These are phyloP conservation scores for Phaeophleospora eucalypticola DNA, from an alignment of 2,329 filamentous ascomycete species.

Conservation along the genomic window DNA sequence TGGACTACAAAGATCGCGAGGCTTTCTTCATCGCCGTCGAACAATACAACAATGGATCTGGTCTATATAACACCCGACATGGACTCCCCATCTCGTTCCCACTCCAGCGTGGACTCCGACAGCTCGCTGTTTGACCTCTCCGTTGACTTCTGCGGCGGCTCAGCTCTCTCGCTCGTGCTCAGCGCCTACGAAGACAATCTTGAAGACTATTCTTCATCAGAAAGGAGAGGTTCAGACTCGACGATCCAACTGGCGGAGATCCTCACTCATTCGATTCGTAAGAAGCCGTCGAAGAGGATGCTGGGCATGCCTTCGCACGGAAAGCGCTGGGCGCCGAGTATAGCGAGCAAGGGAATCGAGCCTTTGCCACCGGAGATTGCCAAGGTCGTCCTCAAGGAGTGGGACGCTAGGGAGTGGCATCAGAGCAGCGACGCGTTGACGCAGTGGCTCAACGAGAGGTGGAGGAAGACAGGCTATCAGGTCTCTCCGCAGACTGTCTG, in stretches of 20 bases:
- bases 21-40: not conserved
- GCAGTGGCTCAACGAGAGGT: constrained; percentile 24
- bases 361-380: constrained; percentile 17
- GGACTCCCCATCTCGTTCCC: not conserved
- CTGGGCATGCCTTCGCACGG: not conserved
- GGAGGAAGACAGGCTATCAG: constrained; percentile 24
- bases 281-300: not conserved
- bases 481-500: constrained; percentile 20
- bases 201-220: not conserved
- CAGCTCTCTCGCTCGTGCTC: not conserved
- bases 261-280: not conserved
- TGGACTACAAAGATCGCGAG: not conserved
- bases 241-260: not conserved
- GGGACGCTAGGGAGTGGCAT: constrained; percentile 17
- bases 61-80: not conserved
- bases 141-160: not conserved
- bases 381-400: constrained; percentile 15
- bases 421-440: constrained; percentile 20
- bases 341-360: not conserved
- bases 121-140: not conserved
- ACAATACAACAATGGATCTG: not conserved
- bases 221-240: no score
- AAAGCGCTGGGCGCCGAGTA: not conserved
- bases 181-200: not conserved
- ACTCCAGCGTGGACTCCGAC: not conserved